Conservation (phyloP, 106 monocot species). For the Apostasia shenzhenica region DNA sequence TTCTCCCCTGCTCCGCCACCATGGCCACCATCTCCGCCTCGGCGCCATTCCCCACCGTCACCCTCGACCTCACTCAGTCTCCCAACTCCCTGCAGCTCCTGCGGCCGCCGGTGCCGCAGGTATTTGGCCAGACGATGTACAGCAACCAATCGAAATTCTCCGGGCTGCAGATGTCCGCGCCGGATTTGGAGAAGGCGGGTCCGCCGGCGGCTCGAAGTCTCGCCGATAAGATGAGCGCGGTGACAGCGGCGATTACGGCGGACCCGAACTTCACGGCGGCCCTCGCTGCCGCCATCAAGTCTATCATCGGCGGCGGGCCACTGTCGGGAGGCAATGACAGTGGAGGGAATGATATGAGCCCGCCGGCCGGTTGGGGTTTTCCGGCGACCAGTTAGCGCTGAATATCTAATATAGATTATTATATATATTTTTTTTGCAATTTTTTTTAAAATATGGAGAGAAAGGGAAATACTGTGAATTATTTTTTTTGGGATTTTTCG, state of each 20-base stretch:
- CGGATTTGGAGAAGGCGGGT: not conserved
- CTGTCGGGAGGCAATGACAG: no score
- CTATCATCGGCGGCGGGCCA: conserved; percentile 33
- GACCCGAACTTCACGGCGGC: conserved; percentile 59
- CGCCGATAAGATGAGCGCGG: conserved; percentile 42
- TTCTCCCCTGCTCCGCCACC: conserved; percentile 61
- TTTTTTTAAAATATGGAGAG: no score
- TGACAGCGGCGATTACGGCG: conserved; percentile 51
- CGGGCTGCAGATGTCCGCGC: conserved; percentile 53
- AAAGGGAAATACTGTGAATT: no score
- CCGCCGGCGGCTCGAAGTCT: conserved; percentile 4
- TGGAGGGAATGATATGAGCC: no score
- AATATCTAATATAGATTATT: no score
- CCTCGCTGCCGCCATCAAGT: conserved; percentile 60
- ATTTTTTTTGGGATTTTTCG: no score
- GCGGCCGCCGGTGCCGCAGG: conserved; percentile 16
- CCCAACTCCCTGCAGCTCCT: conserved; percentile 36
- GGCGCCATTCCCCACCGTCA: conserved; percentile 89
- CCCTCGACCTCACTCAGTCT: conserved; percentile 63
- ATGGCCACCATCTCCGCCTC: conserved; percentile 92
- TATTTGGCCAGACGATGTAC: conserved; percentile 30
- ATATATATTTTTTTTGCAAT: no score
- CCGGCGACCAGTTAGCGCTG: no score
- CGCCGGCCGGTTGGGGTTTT: no score
- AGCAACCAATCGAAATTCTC: conserved; percentile 70